Conservation (phyloP, 176 grass and related monocot genomes). For the Themeda triandra region DNA sequence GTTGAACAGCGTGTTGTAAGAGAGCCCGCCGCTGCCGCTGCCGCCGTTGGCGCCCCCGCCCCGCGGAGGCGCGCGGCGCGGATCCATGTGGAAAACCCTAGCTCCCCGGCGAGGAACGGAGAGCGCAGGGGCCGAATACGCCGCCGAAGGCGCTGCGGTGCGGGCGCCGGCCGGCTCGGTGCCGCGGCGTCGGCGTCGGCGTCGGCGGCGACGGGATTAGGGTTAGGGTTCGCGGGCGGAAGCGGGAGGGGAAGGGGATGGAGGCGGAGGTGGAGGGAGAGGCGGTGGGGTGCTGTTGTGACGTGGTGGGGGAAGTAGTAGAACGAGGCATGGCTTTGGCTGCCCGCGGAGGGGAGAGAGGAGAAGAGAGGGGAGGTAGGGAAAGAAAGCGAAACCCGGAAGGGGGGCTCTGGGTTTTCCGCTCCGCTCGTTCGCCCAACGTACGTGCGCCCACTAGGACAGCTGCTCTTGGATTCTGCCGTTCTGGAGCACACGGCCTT, state of each 20-base stretch:
- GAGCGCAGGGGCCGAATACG: neutral
- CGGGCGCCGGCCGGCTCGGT: neutral
- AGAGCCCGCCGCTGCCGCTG: conserved; percentile 31
- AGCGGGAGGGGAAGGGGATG: neutral
- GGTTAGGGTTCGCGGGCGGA: conserved; percentile 53
- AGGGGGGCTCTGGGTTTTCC: neutral
- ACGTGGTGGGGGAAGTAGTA: conserved; percentile 41
- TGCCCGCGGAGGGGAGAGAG: conserved; percentile 31
- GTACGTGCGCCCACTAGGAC: neutral
- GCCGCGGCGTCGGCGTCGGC: neutral
- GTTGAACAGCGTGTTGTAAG: conserved; percentile 84
- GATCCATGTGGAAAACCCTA: conserved; percentile 78
- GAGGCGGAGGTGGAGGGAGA: conserved; percentile 18
- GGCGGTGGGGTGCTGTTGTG: conserved; percentile 46
- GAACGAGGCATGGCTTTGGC: conserved; percentile 44
- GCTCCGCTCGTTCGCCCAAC: neutral
- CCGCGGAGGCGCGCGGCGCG: conserved; percentile 52
- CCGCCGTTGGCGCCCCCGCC: conserved; percentile 55
- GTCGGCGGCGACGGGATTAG: conserved; percentile 34
- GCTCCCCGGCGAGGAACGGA: neutral
- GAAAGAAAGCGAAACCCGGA: no score
- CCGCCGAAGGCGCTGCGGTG: neutral
- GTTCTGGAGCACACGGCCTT: neutral
- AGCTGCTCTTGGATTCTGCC: neutral
- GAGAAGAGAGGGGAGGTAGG: conserved; percentile 45